Percentiles rank a stretch among this genome's conserved stretches.
phyloP scores from a whole-genome alignment of 2,329 filamentous ascomycete genomes.

The Trichocomaceae sp. region DNA sequence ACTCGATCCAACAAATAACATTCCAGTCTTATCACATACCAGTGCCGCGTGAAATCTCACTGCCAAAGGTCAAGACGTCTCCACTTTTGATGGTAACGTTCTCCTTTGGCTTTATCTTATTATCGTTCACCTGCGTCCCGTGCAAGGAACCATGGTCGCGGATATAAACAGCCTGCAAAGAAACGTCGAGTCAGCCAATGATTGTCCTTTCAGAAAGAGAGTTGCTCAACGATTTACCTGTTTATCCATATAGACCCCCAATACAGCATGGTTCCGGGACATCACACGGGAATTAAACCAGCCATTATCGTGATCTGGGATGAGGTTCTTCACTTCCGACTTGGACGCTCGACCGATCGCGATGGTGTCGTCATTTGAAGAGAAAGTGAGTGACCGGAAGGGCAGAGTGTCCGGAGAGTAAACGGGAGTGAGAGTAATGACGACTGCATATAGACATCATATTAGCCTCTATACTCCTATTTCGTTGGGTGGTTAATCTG shows the following conservation, averaged over 20 bases:
- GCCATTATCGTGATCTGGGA: constrained; percentile 33
- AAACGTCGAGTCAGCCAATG: constrained; percentile 13
- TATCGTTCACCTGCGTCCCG: constrained; percentile 52
- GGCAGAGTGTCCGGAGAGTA: constrained; percentile 20
- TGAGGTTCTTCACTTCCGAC: constrained; percentile 30
- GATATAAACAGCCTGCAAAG: constrained; percentile 40
- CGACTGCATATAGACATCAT: constrained; percentile 20
- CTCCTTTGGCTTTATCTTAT: constrained; percentile 33
- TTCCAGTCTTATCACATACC: constrained; percentile 25
- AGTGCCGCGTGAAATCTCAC: constrained; percentile 43
- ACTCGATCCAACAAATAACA: neutral
- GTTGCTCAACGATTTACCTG: constrained; percentile 19
- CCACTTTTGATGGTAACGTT: constrained; percentile 34
- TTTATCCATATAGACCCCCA: constrained; percentile 23
- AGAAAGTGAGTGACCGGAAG: constrained; percentile 29
- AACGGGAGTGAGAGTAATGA: constrained; percentile 28
- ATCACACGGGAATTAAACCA: constrained; percentile 44
- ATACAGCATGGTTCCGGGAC: constrained; percentile 41
- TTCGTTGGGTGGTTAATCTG: too few relatives aligned
- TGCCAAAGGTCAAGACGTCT: constrained; percentile 41
- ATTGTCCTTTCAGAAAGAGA: neutral
- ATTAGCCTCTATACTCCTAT: neutral
- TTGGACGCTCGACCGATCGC: constrained; percentile 40
- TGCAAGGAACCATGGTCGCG: constrained; percentile 56
- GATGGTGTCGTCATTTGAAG: constrained; percentile 21